phyloP scores from a whole-genome alignment of 441 rosid genomes.

The Adansonia grandidieri region DNA sequence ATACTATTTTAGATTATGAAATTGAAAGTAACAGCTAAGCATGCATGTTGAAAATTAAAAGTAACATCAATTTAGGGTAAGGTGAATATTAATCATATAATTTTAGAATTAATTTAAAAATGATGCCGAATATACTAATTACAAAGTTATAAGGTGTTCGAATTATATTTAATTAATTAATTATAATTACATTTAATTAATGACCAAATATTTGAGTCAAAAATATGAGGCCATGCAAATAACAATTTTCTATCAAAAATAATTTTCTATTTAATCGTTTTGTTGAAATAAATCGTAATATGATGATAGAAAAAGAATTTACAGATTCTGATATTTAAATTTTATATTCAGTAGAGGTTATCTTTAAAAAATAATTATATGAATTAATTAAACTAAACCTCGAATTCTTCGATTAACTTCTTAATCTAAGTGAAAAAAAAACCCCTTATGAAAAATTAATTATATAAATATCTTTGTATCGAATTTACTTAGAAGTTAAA shows the following conservation, averaged over 20 bases:
- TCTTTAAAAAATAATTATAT: no score
- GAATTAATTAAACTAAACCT: no score
- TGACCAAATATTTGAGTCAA: not conserved
- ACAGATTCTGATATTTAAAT: no score
- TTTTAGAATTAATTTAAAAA: not conserved
- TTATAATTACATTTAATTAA: not conserved
- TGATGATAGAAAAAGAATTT: no score
- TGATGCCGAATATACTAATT: not conserved
- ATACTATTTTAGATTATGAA: not conserved
- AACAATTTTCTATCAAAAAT: not conserved
- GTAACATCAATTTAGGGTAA: not conserved
- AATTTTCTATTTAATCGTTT: not conserved
- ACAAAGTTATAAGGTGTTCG: not conserved
- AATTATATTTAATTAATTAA: not conserved
- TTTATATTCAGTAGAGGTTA: no score
- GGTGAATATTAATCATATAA: not conserved
- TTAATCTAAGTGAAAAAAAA: not conserved
- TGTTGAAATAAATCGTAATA: no score
- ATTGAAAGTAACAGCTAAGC: conserved; percentile 1
- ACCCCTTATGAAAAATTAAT: no score
- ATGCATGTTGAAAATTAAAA: not conserved
- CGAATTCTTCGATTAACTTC: not conserved
- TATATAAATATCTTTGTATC: no score
- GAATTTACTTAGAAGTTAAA: no score
- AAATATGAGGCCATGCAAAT: not conserved